These are phyloP conservation scores for Gnaphalium uliginosum DNA, from an alignment of 129 eudicot genomes.

Conservation along the genomic window DNA sequence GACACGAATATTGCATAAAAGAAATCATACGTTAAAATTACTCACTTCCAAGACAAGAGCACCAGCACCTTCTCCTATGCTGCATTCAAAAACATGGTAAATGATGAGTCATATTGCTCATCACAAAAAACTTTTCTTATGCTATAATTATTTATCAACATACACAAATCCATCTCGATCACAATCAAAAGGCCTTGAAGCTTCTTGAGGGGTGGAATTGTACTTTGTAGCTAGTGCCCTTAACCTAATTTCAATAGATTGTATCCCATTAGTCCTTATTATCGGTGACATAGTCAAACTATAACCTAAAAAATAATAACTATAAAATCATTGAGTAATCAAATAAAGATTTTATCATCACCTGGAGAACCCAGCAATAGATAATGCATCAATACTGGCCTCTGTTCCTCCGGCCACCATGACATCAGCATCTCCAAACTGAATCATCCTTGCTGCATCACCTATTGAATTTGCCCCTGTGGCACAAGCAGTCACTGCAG, in stretches of 20 bases:
- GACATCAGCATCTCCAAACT: slow-evolving; percentile 91
- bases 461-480: slow-evolving; percentile 97
- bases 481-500: slow-evolving; percentile 99
- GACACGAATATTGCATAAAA: not conserved
- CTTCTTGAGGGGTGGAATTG: slow-evolving; percentile 72
- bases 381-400: slow-evolving; percentile 96
- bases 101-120: not conserved
- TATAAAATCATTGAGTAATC: not conserved
- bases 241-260: slow-evolving; percentile 46
- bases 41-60: slow-evolving; percentile 93
- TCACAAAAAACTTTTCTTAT: not conserved
- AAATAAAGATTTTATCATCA: slow-evolving; percentile 24
- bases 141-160: slow-evolving; percentile 35
- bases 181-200: slow-evolving; percentile 93
- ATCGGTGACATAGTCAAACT: not conserved
- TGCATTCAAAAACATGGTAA: slow-evolving; percentile 36
- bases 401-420: slow-evolving; percentile 99
- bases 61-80: slow-evolving; percentile 98
- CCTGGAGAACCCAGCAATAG: slow-evolving; percentile 96
- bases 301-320: not conserved
- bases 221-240: slow-evolving; percentile 85
- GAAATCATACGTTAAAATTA: not conserved
- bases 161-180: slow-evolving; percentile 98
- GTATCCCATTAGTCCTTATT: not conserved
- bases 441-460: slow-evolving; percentile 97